Percentiles rank a stretch among this genome's conserved stretches.
Conservation (phyloP, 2,329 filamentous ascomycete species). For the Hysterium pulicare region DNA sequence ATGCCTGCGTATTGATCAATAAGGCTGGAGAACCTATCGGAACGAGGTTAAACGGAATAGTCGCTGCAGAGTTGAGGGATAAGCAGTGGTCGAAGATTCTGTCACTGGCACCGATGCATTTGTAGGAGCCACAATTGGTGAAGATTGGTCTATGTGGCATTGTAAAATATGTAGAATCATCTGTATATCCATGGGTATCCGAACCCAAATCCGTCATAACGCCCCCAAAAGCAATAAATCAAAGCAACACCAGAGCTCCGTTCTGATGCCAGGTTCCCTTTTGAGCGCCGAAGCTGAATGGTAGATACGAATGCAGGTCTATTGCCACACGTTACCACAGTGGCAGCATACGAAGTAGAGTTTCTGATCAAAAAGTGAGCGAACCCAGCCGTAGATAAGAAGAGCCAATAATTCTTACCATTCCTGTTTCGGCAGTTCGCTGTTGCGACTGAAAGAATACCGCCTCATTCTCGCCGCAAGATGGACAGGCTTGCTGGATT, state of each 20-base stretch:
- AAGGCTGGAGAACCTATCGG: constrained; percentile 96
- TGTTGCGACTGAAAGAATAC: constrained; percentile 99
- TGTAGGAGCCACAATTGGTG: constrained; percentile 44
- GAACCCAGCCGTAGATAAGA: not conserved
- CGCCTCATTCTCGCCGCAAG: constrained; percentile 81
- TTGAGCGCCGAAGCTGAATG: not conserved
- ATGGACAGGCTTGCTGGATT: constrained; percentile 79
- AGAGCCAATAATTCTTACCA: constrained; percentile 59
- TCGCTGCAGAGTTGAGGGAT: constrained; percentile 82
- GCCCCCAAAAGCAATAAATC: constrained; percentile 17
- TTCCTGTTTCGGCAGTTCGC: constrained; percentile 93
- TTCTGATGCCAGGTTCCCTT: constrained; percentile 22
- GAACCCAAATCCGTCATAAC: constrained; percentile 26
- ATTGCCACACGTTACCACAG: constrained; percentile 79
- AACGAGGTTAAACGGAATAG: constrained; percentile 70
- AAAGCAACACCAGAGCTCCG: constrained; percentile 25
- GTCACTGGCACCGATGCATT: constrained; percentile 83
- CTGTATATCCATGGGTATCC: constrained; percentile 36
- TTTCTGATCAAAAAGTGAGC: constrained; percentile 35
- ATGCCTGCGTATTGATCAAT: constrained; percentile 95
- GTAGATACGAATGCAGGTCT: constrained; percentile 2
- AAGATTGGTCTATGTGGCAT: not conserved
- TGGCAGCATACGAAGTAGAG: constrained; percentile 75
- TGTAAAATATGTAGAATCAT: constrained; percentile 22
- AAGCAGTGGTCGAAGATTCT: constrained; percentile 99